phyloP scores from a whole-genome alignment of 164 flowering plant species.

The Tetrastigma voinierianum region DNA sequence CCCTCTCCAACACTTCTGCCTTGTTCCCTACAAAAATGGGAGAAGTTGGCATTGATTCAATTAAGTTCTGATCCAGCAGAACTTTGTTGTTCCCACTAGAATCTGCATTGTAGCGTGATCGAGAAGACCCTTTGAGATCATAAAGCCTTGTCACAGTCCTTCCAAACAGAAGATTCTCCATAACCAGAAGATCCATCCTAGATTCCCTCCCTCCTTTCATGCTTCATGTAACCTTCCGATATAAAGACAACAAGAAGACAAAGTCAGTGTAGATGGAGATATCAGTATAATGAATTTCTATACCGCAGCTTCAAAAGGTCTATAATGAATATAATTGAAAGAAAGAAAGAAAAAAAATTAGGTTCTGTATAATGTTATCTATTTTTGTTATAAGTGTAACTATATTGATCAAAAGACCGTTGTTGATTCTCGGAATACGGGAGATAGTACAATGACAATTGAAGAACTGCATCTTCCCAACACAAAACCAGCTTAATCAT shows the following conservation, averaged over 20 bases:
- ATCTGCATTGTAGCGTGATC: conserved; percentile 95
- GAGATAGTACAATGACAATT: too few relatives aligned
- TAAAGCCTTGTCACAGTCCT: conserved; percentile 76
- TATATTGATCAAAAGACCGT: too few relatives aligned
- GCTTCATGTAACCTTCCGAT: conserved; percentile 66
- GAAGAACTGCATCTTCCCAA: background rate
- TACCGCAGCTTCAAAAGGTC: too few relatives aligned
- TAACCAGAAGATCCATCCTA: conserved; percentile 86
- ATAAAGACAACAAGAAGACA: conserved; percentile 10
- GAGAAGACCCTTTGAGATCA: conserved; percentile 92
- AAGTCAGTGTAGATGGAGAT: background rate
- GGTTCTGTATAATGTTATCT: too few relatives aligned
- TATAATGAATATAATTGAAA: too few relatives aligned
- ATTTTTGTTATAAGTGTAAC: too few relatives aligned
- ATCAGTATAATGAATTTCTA: too few relatives aligned
- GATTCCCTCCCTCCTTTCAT: conserved; percentile 88
- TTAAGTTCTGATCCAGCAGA: conserved; percentile 88
- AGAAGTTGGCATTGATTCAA: conserved; percentile 98
- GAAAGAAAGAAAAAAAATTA: too few relatives aligned
- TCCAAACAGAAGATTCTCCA: conserved; percentile 91
- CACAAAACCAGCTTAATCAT: background rate
- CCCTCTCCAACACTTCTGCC: conserved; percentile 94
- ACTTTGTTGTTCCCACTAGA: conserved; percentile 91
- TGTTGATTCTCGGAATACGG: too few relatives aligned
- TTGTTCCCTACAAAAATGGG: conserved; percentile 98